Conservation (phyloP, 2,329 filamentous ascomycete species). For the Cryphonectria naterciae region DNA sequence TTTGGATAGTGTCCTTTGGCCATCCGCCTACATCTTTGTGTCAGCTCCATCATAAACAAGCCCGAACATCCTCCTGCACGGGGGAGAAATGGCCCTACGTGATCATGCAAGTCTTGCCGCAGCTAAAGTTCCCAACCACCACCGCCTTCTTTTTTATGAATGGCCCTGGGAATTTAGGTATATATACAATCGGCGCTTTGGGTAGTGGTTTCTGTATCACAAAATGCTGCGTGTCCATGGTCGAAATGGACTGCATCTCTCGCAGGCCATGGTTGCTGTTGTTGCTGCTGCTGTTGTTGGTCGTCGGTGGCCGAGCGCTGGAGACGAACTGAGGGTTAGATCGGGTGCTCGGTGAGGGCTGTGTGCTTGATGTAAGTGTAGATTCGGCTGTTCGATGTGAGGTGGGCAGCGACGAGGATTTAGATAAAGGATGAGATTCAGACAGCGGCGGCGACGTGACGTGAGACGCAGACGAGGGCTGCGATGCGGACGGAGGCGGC, state of each 20-base stretch:
- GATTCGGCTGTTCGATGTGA: background rate
- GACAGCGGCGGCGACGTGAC: constrained; percentile 8
- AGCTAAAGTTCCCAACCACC: constrained; percentile 29
- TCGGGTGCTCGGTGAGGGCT: constrained; percentile 5
- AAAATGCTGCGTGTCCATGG: constrained; percentile 21
- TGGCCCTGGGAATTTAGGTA: constrained; percentile 23
- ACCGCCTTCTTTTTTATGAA: constrained; percentile 28
- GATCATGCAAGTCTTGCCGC: constrained; percentile 28
- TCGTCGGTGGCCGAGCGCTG: background rate
- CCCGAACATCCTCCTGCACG: background rate
- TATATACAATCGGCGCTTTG: constrained; percentile 24
- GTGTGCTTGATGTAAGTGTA: background rate
- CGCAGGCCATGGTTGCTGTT: constrained; percentile 6
- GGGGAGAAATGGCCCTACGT: constrained; percentile 14
- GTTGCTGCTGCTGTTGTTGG: background rate
- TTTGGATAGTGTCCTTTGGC: constrained; percentile 21
- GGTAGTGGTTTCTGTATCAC: constrained; percentile 25
- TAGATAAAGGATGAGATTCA: constrained; percentile 1
- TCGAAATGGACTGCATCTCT: constrained; percentile 23
- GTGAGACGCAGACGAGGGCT: background rate
- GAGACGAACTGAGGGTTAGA: constrained; percentile 7
- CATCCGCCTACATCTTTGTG: constrained; percentile 19
- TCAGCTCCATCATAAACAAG: constrained; percentile 5
- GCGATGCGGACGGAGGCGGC: constrained; percentile 12
- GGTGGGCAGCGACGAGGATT: constrained; percentile 1